A percentile compares a stretch with the other conserved stretches of the same genome.
Conservation (phyloP, 1,139 yeast genomes). For the Candida pseudocylindracea region DNA sequence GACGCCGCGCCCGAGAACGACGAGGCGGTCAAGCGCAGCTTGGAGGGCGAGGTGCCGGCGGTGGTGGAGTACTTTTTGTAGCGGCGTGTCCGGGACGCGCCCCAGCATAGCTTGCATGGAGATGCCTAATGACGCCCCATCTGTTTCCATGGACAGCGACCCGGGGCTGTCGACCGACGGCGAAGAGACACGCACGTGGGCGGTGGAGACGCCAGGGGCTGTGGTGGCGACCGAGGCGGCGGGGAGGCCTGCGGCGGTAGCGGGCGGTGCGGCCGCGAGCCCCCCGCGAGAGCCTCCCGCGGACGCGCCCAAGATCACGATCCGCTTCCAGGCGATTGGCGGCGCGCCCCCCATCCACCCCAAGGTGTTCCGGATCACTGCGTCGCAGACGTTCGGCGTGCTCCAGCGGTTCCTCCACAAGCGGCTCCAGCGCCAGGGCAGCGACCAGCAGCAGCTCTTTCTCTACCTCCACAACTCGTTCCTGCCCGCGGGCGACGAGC, state of each 20-base stretch:
- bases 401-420: constrained; percentile 20
- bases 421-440: constrained; percentile 10
- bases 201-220: background rate
- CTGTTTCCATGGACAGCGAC: too few species aligned
- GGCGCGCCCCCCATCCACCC: constrained; percentile 28
- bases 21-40: constrained; percentile 6
- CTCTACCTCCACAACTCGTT: constrained; percentile 36
- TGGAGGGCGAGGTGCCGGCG: background rate
- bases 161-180: too few species aligned
- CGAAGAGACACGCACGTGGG: background rate
- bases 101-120: too few species aligned
- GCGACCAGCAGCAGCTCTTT: constrained; percentile 4
- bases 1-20: constrained; percentile 89
- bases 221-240: background rate
- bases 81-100: constrained; percentile 1
- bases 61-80: constrained; percentile 7
- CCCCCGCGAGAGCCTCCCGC: too few species aligned
- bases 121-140: too few species aligned
- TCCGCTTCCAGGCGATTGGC: constrained; percentile 37
- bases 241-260: too few species aligned
- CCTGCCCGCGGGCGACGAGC: constrained; percentile 37
- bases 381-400: constrained; percentile 21
- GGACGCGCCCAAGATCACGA: constrained; percentile 16
- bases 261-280: too few species aligned
- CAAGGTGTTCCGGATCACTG: constrained; percentile 22